A percentile compares a stretch with the other conserved stretches of the same genome.
phyloP scores from a whole-genome alignment of 441 rosid genomes.

The Corymbia citriodora region DNA sequence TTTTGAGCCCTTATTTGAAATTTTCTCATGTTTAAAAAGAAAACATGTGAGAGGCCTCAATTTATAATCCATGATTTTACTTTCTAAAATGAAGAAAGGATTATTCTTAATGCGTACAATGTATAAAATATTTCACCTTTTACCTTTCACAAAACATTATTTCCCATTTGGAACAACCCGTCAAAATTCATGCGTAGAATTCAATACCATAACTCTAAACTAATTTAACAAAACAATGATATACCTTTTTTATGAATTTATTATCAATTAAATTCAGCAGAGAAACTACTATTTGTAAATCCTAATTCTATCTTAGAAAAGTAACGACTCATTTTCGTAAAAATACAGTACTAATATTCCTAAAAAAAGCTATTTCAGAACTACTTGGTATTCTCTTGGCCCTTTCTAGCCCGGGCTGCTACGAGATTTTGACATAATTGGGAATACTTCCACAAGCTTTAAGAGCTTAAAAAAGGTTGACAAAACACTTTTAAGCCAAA shows the following conservation, averaged over 20 bases:
- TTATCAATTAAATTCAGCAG: neutral
- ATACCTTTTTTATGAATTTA: neutral
- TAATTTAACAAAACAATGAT: neutral
- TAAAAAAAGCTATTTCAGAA: fast-evolving
- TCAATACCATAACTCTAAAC: neutral
- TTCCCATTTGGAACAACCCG: neutral
- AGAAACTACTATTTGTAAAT: neutral
- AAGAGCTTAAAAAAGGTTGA: neutral
- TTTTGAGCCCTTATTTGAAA: too few relatives aligned
- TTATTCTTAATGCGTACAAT: neutral
- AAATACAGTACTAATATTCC: neutral
- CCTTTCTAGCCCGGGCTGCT: neutral
- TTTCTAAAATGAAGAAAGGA: neutral
- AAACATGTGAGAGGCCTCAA: neutral
- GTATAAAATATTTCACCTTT: neutral
- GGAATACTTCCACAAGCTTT: neutral
- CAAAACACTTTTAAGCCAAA: neutral
- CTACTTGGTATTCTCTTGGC: neutral
- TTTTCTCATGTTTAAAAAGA: too few relatives aligned
- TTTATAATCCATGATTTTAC: neutral
- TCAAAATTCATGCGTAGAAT: neutral
- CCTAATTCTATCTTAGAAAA: neutral
- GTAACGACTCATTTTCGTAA: neutral
- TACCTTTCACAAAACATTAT: neutral
- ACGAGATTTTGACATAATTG: too few relatives aligned